Percentiles rank a stretch among this genome's conserved stretches.
Conservation (phyloP, 768 basidiomycete genomes). For the Lactarius indigo region DNA sequence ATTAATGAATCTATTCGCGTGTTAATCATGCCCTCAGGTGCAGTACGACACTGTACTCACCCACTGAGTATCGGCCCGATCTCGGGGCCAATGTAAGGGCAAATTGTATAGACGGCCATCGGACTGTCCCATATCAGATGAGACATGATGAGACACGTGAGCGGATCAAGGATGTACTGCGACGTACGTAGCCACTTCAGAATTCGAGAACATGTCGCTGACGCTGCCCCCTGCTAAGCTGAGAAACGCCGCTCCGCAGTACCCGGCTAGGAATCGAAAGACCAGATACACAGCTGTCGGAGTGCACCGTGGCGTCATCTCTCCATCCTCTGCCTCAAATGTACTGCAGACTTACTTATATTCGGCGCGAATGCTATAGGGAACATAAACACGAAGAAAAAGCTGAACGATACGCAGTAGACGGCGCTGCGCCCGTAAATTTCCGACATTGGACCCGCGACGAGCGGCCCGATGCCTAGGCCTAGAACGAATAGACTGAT, state of each 20-base stretch:
- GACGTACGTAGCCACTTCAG: constrained; percentile 56
- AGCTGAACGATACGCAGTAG: constrained; percentile 55
- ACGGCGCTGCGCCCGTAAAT: constrained; percentile 62
- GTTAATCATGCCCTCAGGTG: not conserved
- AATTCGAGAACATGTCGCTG: constrained; percentile 53
- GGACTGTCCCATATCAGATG: constrained; percentile 34
- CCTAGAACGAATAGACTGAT: constrained; percentile 41
- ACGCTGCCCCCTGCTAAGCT: constrained; percentile 61
- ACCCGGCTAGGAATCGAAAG: constrained; percentile 56
- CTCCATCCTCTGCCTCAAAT: not conserved
- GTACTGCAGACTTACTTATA: constrained; percentile 42
- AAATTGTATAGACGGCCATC: constrained; percentile 53
- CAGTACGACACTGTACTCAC: constrained; percentile 38
- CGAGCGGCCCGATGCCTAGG: constrained; percentile 32
- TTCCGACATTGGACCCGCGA: constrained; percentile 41
- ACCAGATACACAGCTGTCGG: constrained; percentile 51
- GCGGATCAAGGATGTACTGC: not conserved
- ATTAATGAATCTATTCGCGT: constrained; percentile 7
- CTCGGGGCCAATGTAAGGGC: constrained; percentile 56
- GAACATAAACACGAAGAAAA: constrained; percentile 63
- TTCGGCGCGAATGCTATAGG: constrained; percentile 73
- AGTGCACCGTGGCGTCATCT: constrained; percentile 25
- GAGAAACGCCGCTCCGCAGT: constrained; percentile 54
- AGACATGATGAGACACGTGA: not conserved
- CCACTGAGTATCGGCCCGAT: constrained; percentile 57